A percentile compares a stretch with the other conserved stretches of the same genome.
These are phyloP conservation scores for Leavenworthia alabamica DNA, from an alignment of 345 rosid species.

Conservation along the genomic window DNA sequence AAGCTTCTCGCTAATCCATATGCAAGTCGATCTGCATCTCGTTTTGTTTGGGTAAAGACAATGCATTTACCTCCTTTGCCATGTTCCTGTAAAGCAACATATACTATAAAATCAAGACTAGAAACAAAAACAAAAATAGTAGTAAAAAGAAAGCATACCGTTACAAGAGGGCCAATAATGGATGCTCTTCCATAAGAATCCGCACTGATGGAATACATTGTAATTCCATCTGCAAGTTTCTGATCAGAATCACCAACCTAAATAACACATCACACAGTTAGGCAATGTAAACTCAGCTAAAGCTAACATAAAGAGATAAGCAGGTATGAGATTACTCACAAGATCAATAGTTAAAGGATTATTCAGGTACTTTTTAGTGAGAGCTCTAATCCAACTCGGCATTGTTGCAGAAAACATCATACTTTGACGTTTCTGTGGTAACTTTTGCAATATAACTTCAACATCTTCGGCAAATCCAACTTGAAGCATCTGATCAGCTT, in stretches of 20 bases:
- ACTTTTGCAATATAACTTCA: conserved; percentile 55
- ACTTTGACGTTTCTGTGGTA: conserved; percentile 75
- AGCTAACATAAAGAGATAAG: background rate
- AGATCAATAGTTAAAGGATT: conserved; percentile 84
- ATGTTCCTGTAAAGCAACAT: conserved; percentile 26
- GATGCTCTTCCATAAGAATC: conserved; percentile 57
- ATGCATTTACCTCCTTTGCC: conserved; percentile 85
- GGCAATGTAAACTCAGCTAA: background rate
- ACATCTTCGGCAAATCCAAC: conserved; percentile 95
- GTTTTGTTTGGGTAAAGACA: conserved; percentile 89
- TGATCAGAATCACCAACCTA: conserved; percentile 96
- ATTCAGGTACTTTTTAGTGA: conserved; percentile 61
- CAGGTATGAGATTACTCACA: conserved; percentile 40
- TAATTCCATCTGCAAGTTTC: conserved; percentile 92
- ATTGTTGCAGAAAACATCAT: conserved; percentile 97
- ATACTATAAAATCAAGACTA: background rate
- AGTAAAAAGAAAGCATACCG: conserved; percentile 44
- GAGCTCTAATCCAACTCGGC: conserved; percentile 83
- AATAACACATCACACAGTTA: conserved; percentile 10
- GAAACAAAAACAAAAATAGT: background rate
- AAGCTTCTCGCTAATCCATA: conserved; percentile 57
- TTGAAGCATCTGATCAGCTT: conserved; percentile 99
- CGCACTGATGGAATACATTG: conserved; percentile 62
- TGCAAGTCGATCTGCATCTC: conserved; percentile 91
- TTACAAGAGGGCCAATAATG: conserved; percentile 71